Base-by-base conservation (phyloP, 257 asterid species). In the Ajuga chamaepitys region DNA sequence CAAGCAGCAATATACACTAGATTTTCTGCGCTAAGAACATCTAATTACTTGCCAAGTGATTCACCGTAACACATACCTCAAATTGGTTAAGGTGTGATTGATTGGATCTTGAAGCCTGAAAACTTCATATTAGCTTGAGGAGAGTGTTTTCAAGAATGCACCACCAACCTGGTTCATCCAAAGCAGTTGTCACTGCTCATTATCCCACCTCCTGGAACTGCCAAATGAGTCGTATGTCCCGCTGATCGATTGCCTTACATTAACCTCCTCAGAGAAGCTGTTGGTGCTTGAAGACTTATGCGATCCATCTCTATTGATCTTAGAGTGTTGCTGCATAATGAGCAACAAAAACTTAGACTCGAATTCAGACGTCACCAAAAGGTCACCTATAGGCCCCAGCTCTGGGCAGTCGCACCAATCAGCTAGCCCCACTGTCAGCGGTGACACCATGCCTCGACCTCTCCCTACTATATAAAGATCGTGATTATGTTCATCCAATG, bases 331-430 rank as follows among this genome's bases (percentile, higher is more conserved):
- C 72, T 93, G 99, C 73, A 89, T 83, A 4, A 89, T 91, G 9
- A 93, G 80, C 72, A 89, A 88, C 0, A 96, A 85, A 53, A 86
- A 86, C 9, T 72, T 9, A 0, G 96, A 80, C 34, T 81, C 87
- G 4, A 93, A 89, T 52, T 93, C 95, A 0, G 99, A 93, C 0
- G 96, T 85, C 3, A 86, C 86, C 68, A 93, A 61, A 24, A 93
- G 90, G 68, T 93, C 99, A 0, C 99, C 97, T 0, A 93, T 89
- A 0, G 99, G 82, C 13, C 99, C 97, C 1, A 93, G 88, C 74
- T 93, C 97, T 0, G 97, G 99, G 63, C 97, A 85, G 67, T 93
- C 99, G 22, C 97, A 87, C 99, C 99, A 93, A 54, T 93, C 97
- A 1, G 87, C 80, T 2, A 93, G 78, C 9, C 99, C 97, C 0